A percentile compares a stretch with the other conserved stretches of the same genome.
These are phyloP conservation scores for Aspergillus steynii DNA, from an alignment of 495 filamentous ascomycete species.

Conservation along the genomic window DNA sequence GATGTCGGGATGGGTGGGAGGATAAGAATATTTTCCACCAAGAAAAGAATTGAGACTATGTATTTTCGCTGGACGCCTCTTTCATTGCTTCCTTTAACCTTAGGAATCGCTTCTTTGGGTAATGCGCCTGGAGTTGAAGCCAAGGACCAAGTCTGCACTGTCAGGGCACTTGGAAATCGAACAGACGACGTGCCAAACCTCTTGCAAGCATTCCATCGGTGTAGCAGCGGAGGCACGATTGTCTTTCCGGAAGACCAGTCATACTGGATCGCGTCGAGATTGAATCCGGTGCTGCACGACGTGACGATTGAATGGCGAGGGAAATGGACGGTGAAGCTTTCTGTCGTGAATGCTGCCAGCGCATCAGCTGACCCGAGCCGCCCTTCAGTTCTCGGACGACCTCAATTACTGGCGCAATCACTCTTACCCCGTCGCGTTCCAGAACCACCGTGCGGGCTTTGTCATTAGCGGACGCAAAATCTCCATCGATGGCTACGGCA, in stretches of 20 bases:
- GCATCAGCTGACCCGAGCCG: neutral
- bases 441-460: no score
- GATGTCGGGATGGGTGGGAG: neutral
- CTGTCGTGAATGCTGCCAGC: neutral
- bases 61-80: neutral
- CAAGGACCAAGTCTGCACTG: no score
- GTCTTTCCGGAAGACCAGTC: constrained; percentile 50
- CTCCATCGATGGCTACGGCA: no score
- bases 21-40: neutral
- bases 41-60: neutral
- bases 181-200: no score
- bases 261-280: constrained; percentile 49
- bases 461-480: no score
- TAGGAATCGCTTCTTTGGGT: no score
- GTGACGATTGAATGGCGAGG: constrained; percentile 45
- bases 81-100: no score
- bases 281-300: constrained; percentile 50
- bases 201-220: constrained; percentile 42
- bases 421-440: no score
- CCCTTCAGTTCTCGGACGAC: constrained; percentile 46
- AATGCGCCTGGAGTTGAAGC: constrained; percentile 35
- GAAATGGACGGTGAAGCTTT: constrained; percentile 41
- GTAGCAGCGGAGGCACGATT: constrained; percentile 50
- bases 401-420: constrained; percentile 17
- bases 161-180: no score